phyloP scores from a whole-genome alignment of 108 stramenopile species.

The Cyclotella baltica region DNA sequence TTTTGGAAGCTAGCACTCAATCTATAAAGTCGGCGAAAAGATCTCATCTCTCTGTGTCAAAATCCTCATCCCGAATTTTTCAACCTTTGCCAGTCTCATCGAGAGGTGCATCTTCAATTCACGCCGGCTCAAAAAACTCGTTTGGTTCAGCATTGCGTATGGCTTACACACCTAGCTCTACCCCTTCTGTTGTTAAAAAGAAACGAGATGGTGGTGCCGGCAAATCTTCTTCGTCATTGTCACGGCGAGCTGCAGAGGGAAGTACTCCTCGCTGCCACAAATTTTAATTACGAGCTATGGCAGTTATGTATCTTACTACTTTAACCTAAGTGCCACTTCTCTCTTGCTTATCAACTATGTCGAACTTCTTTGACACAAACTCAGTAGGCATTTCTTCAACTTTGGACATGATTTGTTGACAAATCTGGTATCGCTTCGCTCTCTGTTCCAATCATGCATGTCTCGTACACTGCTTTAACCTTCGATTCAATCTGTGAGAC shows the following conservation, averaged over 20 bases:
- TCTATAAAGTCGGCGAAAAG: constrained; percentile 7
- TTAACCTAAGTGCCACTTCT: no score
- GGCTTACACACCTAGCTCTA: constrained; percentile 43
- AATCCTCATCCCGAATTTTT: constrained; percentile 41
- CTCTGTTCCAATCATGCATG: not conserved
- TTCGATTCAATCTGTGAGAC: not conserved
- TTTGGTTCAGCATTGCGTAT: constrained; percentile 49
- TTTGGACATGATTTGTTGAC: not conserved
- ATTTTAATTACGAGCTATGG: not conserved
- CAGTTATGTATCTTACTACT: no score
- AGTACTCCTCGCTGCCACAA: constrained; percentile 38
- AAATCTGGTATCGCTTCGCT: not conserved
- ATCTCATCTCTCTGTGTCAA: not conserved
- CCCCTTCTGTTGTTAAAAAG: constrained; percentile 9
- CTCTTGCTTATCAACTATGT: no score
- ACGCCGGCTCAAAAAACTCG: constrained; percentile 45
- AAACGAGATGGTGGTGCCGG: not conserved
- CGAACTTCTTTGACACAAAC: not conserved
- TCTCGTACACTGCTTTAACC: not conserved
- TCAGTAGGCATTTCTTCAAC: not conserved
- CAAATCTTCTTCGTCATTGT: constrained; percentile 9
- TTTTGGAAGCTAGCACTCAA: constrained; percentile 39
- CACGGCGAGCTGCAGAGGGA: constrained; percentile 38
- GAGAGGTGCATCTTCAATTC: constrained; percentile 4
- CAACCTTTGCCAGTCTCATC: constrained; percentile 20